Evolutionary conservation across 1,139 yeast species (phyloP).

Genomic region (Suhomyces bokatorum): DNA sequence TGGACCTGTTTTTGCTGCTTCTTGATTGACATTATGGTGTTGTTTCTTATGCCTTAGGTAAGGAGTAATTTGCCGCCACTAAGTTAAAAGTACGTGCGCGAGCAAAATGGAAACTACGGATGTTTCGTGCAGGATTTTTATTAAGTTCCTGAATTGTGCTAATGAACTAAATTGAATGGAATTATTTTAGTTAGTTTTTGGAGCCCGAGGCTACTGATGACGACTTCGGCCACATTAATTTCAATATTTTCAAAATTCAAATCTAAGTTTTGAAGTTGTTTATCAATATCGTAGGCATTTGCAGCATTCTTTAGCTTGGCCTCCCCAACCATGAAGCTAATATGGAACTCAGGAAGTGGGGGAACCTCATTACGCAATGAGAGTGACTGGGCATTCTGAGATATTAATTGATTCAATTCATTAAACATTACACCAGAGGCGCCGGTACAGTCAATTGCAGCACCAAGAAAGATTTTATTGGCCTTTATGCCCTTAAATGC

Average conservation of each 20-base stretch:
- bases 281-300: constrained; percentile 3
- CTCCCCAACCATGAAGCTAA: constrained; percentile 14
- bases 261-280: constrained; percentile 6
- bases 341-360: constrained; percentile 9
- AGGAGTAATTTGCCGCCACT: neutral
- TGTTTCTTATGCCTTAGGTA: neutral
- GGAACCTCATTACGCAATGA: constrained; percentile 1
- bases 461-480: constrained; percentile 15
- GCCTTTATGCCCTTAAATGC: constrained; percentile 7
- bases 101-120: constrained; percentile 1
- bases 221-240: constrained; percentile 7
- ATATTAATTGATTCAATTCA: constrained; percentile 9
- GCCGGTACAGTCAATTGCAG: constrained; percentile 7
- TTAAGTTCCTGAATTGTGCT: neutral
- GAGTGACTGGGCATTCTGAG: constrained; percentile 10
- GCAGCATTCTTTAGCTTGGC: neutral
- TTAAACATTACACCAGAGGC: constrained; percentile 6
- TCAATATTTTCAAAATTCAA: constrained; percentile 7
- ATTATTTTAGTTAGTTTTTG: neutral
- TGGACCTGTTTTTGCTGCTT: constrained; percentile 41
- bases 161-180: neutral
- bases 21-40: constrained; percentile 24
- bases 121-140: neutral
- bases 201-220: constrained; percentile 1
- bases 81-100: neutral